Percentiles rank a stretch among this genome's conserved stretches.
Evolutionary conservation across 228 moss, liverwort and hornwort genomes (phyloP).

Genomic region (Sphagnum fallax): DNA sequence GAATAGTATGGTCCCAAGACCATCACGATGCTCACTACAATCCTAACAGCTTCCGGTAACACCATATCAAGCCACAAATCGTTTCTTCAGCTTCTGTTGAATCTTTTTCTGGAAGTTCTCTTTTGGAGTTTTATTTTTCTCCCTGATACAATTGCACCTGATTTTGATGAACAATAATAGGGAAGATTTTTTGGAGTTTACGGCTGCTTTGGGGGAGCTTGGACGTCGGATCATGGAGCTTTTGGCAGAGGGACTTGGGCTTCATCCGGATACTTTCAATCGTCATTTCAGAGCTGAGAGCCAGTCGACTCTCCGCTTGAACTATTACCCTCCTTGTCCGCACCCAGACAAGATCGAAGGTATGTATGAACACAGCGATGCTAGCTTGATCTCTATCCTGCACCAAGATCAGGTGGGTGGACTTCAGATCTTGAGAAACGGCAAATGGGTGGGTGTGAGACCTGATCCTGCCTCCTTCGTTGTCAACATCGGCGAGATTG

Average conservation of each 20-base stretch:
- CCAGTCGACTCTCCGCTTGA: conserved; percentile 15
- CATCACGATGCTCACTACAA: neutral
- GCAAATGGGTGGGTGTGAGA: conserved; percentile 53
- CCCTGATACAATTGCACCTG: neutral
- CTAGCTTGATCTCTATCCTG: conserved; percentile 36
- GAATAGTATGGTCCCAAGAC: neutral
- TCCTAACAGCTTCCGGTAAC: conserved; percentile 16
- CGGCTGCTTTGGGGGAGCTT: conserved; percentile 18
- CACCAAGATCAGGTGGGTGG: conserved; percentile 55
- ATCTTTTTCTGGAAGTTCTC: neutral
- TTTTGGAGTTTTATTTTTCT: neutral
- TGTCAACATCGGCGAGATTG: conserved; percentile 51
- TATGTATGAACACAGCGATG: conserved; percentile 37
- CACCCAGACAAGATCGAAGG: conserved; percentile 50
- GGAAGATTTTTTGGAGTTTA: conserved; percentile 14
- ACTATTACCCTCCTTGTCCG: conserved; percentile 59
- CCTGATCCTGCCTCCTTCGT: conserved; percentile 46
- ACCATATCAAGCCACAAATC: conserved; percentile 12
- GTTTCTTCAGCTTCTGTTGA: neutral
- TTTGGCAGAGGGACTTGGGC: conserved; percentile 24
- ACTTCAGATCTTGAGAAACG: conserved; percentile 38
- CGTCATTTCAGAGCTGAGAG: conserved; percentile 18
- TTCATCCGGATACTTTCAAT: conserved; percentile 15
- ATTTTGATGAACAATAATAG: conserved; percentile 5
- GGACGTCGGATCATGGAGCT: conserved; percentile 22